Evolutionary conservation across 2,329 filamentous ascomycete genomes (phyloP).

Genomic region (Chaetomiaceae sp.): DNA sequence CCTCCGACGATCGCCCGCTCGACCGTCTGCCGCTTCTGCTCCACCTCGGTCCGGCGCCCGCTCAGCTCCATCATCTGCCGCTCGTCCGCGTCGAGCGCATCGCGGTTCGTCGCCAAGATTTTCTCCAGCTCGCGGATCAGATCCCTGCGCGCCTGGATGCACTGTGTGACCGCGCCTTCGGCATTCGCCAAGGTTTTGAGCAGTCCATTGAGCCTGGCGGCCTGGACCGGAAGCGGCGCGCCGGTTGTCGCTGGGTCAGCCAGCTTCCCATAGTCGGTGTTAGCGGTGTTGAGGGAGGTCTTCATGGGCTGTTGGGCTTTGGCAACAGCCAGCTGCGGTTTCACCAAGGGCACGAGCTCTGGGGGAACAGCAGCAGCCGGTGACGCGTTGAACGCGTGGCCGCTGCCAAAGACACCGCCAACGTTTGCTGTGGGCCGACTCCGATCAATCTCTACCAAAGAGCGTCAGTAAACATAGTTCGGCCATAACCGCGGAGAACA

Average conservation of each 20-base stretch:
- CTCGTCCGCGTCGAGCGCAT: slow-evolving; percentile 64
- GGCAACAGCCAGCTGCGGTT: slow-evolving; percentile 64
- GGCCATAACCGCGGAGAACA: neutral
- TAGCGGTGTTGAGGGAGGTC: slow-evolving; percentile 62
- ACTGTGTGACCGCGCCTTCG: slow-evolving; percentile 82
- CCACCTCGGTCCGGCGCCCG: slow-evolving; percentile 64
- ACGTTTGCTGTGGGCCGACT: slow-evolving; percentile 46
- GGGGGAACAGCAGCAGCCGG: slow-evolving; percentile 56
- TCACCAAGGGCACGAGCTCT: slow-evolving; percentile 70
- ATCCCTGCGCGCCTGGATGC: slow-evolving; percentile 74
- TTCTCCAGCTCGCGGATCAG: slow-evolving; percentile 78
- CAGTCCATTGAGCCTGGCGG: slow-evolving; percentile 81
- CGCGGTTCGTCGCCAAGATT: slow-evolving; percentile 67
- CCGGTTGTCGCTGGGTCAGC: slow-evolving; percentile 62
- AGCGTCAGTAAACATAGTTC: slow-evolving; percentile 14
- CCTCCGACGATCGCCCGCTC: slow-evolving; percentile 88
- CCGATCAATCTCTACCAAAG: slow-evolving; percentile 54
- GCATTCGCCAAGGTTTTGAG: slow-evolving; percentile 83
- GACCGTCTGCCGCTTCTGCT: slow-evolving; percentile 78
- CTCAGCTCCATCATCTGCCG: slow-evolving; percentile 56
- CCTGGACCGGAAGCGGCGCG: slow-evolving; percentile 83
- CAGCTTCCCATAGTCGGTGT: slow-evolving; percentile 78
- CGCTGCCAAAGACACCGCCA: slow-evolving; percentile 43
- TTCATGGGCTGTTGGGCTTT: slow-evolving; percentile 67
- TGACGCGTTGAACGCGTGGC: slow-evolving; percentile 61